Base-by-base conservation (phyloP, 345 rosid genomes). In the Firmiana major region DNA sequence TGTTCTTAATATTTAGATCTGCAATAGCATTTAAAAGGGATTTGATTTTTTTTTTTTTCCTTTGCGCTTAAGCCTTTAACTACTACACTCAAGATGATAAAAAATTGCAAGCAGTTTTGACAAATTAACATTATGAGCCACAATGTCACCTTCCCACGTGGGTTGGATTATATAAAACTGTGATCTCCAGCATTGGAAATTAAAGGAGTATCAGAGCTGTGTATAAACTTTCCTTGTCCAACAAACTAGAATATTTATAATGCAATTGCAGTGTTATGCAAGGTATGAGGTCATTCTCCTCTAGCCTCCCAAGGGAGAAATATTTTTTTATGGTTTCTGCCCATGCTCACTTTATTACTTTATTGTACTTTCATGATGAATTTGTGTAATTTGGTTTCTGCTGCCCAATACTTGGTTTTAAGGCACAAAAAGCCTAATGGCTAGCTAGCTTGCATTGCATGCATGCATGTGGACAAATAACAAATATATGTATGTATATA, bases 211-310 rank as follows among this genome's bases (percentile, higher is more conserved):
- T 60, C 60, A 38, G 5, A 4, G 4, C 0, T 57, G 24, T 22
- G 1, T 15, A 63, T 54, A 38, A 26, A 60, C 65, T 57, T 57
- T 57, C 13, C 64, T 11, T 59, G 36, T 26, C 26, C 60, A 66
- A 73, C 51, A 77, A 74, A 53, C 21, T 62, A 11, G 12, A 51
- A 62, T 54, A 22, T 77, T 66, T 12, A 63, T 43, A 17, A 9
- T 26, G 42, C 2, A 38, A 40, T 17, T 42, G 73, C 28, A 45
- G 9, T 17, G 51, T 38, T 65, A 63, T 63, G 75, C 60, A 73
- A 66, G 76, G 36, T 74, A 59, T 82, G 85, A 85, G 54, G 80
- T 80, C 80, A 85, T 57, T 62, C 55, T 49, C 70, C 69, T 82
- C 46, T 49, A 45, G 15, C 49, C 15, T 11, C 49, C 49, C 3